Base-by-base conservation (phyloP, 2,329 filamentous ascomycete species). In the Ascochyta rabiei region DNA sequence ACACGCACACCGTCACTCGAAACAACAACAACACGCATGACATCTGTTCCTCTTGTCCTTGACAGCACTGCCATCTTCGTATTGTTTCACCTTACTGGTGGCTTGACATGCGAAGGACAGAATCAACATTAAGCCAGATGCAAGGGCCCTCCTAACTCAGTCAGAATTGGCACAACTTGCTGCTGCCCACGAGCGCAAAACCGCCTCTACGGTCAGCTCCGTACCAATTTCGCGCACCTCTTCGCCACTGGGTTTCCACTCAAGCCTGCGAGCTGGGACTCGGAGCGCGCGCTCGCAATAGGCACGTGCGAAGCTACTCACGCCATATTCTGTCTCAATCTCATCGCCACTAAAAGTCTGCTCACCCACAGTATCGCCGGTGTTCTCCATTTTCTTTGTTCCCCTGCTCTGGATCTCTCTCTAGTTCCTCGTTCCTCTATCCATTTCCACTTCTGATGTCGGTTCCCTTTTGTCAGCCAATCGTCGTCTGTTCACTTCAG, bases 341-440 rank as follows among this genome's bases (percentile, higher is more conserved):
- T 30, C 52, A 46, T 50, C 52, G 35, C n/a, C 35, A 33, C 18
- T 24, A 21, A 40, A 40, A 31, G 13, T 49, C 30, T 47, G 28
- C 46, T 38, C 30, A 16, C 13, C 35, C 30, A 34, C 4, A 16
- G 30, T 38, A 23, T 18, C 34, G 35, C 42, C 35, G 46, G 24
- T 9, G 24, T 9, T 18, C 23, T 46, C 35, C 24, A 12, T 37
- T 49, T 42, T 50, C 52, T 55, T 55, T 55, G 52, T 55, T 43
- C 47, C 46, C 18, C 37, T 43, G 30, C 23, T 33, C 35, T 31
- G 52, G 65, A 56, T 56, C 41, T 54, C 19, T 21, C 46, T 49
- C 39, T 57, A 56, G 52, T 52, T 56, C 50, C 57, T 63, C 35
- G 41, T 51, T 42, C 33, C 50, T 42, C 34, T 59, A 57, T 56